These are phyloP conservation scores for Dactylella cylindrospora DNA, from an alignment of 2,329 filamentous ascomycete genomes.

Conservation along the genomic window DNA sequence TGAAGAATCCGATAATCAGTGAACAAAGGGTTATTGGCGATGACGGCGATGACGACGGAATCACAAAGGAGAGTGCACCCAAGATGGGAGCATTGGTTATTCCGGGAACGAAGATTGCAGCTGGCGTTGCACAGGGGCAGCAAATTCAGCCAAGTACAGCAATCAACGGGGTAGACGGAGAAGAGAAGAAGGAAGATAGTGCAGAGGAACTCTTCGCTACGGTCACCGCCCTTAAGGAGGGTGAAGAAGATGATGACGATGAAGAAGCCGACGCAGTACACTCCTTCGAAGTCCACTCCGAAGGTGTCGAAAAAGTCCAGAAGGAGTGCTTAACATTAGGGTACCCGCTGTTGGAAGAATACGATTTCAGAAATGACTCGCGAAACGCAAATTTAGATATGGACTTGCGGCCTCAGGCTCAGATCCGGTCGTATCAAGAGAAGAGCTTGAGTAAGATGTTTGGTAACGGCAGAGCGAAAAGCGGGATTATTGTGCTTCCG, in stretches of 20 bases:
- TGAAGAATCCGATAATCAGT: conserved; percentile 80
- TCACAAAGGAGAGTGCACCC: conserved; percentile 78
- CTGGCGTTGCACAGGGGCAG: conserved; percentile 74
- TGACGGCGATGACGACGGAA: conserved; percentile 61
- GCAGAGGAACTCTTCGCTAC: conserved; percentile 66
- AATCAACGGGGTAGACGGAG: conserved; percentile 51
- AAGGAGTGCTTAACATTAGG: conserved; percentile 85
- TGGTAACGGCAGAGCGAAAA: conserved; percentile 93
- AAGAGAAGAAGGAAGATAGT: conserved; percentile 61
- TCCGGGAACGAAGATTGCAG: conserved; percentile 89
- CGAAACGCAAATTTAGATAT: conserved; percentile 90
- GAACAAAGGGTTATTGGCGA: conserved; percentile 70
- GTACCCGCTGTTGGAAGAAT: conserved; percentile 89
- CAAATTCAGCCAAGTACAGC: conserved; percentile 39
- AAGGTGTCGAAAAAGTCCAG: conserved; percentile 80
- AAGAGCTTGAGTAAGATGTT: conserved; percentile 99
- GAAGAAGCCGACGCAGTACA: conserved; percentile 86
- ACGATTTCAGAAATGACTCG: conserved; percentile 91
- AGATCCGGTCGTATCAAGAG: conserved; percentile 93
- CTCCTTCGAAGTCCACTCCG: conserved; percentile 84
- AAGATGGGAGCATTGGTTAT: conserved; percentile 88
- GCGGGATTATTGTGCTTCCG: conserved; percentile 93
- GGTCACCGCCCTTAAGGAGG: conserved; percentile 60
- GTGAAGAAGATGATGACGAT: conserved; percentile 72
- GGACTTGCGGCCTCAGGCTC: conserved; percentile 81